Base-by-base conservation (phyloP, 768 basidiomycete species). In the Gymnopilus junonius region DNA sequence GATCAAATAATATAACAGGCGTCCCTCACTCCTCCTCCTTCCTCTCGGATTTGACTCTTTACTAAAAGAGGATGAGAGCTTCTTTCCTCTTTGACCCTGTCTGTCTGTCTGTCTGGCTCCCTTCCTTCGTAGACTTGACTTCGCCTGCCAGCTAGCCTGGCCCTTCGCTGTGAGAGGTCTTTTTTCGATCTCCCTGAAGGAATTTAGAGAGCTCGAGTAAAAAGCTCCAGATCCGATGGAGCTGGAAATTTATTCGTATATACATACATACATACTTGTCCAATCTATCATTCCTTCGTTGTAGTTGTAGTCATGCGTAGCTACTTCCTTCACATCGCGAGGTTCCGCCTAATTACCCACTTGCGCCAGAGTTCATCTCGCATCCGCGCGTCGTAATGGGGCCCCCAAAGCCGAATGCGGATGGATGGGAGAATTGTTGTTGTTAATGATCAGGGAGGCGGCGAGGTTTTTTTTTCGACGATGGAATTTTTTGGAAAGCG, bases 271-370 rank as follows among this genome's bases (percentile, higher is more conserved):
- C n/a, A n/a, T n/a, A n/a, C n/a, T 51, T 17, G 17, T 15, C n/a
- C 48, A 32, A 51, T 51, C 48, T 51, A 51, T 51, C 48, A 51
- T 51, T n/a, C n/a, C n/a, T n/a, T n/a, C n/a, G n/a, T n/a, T n/a
- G n/a, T 32, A 10, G 29, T 29, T 32, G 48, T 8, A 17, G 29
- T 51, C 48, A 51, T 51, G 48, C 29, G 31, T 51, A 31, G 29
- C 32, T 51, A 23, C 48, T 3, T 27, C 23, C 21, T 25, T 46
- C 12, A 42, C 40, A 1, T 42, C 21, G 45, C 45, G 20, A 27
- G 20, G 23, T 51, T 51, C 48, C 48, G 48, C 48, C 48, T 51
- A 51, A 31, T 51, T 51, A 17, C 48, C n/a, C n/a, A 32, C 48
- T 51, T 51, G 29, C 48, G 12, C 48, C 10, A 42, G 21, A 17